These are phyloP conservation scores for Cytospora paraplurivora DNA, from an alignment of 2,329 filamentous ascomycete genomes.

Conservation along the genomic window DNA sequence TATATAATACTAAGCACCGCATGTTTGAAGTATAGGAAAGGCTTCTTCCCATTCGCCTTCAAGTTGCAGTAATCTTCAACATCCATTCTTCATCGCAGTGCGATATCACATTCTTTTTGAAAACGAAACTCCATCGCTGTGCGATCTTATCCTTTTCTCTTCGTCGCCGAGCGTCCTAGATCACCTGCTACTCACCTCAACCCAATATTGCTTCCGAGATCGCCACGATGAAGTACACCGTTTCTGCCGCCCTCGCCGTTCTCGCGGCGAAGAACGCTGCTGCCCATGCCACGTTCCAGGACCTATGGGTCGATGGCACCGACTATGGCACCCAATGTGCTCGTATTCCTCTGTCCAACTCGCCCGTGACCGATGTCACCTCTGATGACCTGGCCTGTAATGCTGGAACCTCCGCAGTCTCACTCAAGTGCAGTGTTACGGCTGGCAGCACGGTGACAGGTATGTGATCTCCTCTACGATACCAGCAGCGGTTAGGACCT, in stretches of 20 bases:
- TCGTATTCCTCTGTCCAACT: slow-evolving; percentile 53
- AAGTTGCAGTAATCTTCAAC: not conserved
- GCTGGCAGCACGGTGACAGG: slow-evolving; percentile 51
- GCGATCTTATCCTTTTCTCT: not conserved
- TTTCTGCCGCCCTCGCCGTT: slow-evolving; percentile 37
- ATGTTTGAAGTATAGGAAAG: not conserved
- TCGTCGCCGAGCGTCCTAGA: not conserved
- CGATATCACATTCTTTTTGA: not conserved
- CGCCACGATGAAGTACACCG: slow-evolving; percentile 40
- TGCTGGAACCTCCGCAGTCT: slow-evolving; percentile 39
- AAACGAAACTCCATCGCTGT: not conserved
- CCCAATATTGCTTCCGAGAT: not conserved
- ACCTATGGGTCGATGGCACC: slow-evolving; percentile 50
- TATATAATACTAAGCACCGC: not conserved
- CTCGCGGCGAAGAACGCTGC: slow-evolving; percentile 42
- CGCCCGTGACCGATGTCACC: slow-evolving; percentile 49
- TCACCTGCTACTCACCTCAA: not conserved
- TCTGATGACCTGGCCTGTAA: slow-evolving; percentile 50
- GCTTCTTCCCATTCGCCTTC: not conserved
- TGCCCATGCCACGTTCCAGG: slow-evolving; percentile 54
- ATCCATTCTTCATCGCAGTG: not conserved
- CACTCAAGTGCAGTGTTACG: slow-evolving; percentile 48
- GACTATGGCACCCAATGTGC: slow-evolving; percentile 49
- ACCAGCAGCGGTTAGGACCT: not conserved
- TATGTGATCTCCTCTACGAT: slow-evolving; percentile 34